A percentile compares a stretch with the other conserved stretches of the same genome.
Evolutionary conservation across 805 yeast genomes (phyloP).

Genomic region (Pichia membranifaciens): DNA sequence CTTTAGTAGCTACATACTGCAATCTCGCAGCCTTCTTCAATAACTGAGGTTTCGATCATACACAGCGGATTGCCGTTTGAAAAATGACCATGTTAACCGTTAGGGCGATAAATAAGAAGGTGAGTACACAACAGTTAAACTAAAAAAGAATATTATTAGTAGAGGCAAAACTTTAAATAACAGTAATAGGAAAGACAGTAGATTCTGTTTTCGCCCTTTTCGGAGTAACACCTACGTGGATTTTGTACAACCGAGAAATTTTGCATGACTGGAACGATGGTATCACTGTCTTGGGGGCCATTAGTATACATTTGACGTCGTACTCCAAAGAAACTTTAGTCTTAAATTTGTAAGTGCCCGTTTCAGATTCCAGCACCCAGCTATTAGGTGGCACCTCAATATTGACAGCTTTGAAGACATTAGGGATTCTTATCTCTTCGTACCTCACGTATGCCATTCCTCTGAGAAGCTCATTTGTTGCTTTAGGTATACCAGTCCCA

Average conservation of each 20-base stretch:
- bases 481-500: constrained; percentile 12
- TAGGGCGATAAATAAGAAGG: too few species aligned
- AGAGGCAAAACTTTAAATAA: constrained; percentile 1
- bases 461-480: constrained; percentile 1
- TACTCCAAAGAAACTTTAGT: constrained; percentile 3
- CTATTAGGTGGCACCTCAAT: background rate
- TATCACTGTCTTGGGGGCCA: constrained; percentile 3
- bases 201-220: background rate
- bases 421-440: background rate
- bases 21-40: too few species aligned
- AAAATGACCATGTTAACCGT: too few species aligned
- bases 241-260: constrained; percentile 9
- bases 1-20: too few species aligned
- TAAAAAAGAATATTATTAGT: too few species aligned
- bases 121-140: too few species aligned
- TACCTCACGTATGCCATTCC: constrained; percentile 8
- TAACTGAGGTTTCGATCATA: too few species aligned
- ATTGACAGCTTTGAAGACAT: constrained; percentile 5
- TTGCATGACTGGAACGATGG: constrained; percentile 14
- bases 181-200: constrained; percentile 8
- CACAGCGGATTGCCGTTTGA: too few species aligned
- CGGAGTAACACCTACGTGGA: background rate
- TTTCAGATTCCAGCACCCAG: constrained; percentile 8
- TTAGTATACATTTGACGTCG: background rate
- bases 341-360: background rate